Evolutionary conservation across 1,139 yeast species (phyloP).

Genomic region (Arxiozyma telluris): DNA sequence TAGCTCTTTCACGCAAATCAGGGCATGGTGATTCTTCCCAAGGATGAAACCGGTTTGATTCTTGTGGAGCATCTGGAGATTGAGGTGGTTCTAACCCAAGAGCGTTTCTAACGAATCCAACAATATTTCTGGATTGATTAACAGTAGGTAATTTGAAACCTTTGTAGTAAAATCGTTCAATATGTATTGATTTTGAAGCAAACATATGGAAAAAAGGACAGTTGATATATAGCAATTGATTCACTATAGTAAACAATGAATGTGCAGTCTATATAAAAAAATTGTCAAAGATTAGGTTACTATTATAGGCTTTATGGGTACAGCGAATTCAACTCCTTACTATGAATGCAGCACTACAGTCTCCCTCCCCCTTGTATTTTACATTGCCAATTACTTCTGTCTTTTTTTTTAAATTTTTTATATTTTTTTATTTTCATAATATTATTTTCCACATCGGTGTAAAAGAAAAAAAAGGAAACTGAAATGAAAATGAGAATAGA

Average conservation of each 20-base stretch:
- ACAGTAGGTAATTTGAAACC: neutral
- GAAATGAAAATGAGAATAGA: too few species aligned
- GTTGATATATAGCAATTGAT: neutral
- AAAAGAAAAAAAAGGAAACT: neutral
- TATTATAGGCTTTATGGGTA: neutral
- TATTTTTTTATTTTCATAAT: too few species aligned
- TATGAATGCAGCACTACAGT: too few species aligned
- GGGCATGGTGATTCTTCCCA: conserved; percentile 94
- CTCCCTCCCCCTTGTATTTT: neutral
- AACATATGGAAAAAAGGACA: neutral
- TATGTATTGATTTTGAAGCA: conserved; percentile 1
- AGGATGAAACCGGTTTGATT: conserved; percentile 58
- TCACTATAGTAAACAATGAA: neutral
- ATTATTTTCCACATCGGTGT: neutral
- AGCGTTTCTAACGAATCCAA: conserved; percentile 44
- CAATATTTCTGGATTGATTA: conserved; percentile 6
- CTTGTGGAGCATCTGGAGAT: conserved; percentile 55
- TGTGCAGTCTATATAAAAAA: neutral
- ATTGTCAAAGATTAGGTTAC: neutral
- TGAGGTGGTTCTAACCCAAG: conserved; percentile 56
- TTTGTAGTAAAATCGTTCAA: neutral
- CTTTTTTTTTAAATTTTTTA: too few species aligned
- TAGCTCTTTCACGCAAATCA: conserved; percentile 86
- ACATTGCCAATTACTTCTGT: neutral
- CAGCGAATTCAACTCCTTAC: neutral